A percentile compares a stretch with the other conserved stretches of the same genome.
Conservation (phyloP, 495 filamentous ascomycete genomes). For the Neurospora africana region DNA sequence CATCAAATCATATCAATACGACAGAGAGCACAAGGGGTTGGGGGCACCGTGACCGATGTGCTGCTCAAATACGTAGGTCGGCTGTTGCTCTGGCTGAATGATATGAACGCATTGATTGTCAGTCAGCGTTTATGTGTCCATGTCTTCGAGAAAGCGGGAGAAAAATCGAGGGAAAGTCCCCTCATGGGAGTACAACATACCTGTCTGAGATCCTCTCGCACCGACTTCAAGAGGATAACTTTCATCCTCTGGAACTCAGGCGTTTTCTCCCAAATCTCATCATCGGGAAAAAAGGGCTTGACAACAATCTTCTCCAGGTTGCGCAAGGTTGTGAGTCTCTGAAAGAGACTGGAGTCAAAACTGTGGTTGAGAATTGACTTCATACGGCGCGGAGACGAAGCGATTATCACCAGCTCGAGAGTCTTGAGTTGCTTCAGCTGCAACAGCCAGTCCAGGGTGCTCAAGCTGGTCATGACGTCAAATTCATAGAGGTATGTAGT, state of each 20-base stretch:
- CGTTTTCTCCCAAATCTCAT: neutral
- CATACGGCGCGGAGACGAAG: accelerated
- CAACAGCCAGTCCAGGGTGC: neutral
- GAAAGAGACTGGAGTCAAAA: neutral
- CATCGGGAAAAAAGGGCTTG: neutral
- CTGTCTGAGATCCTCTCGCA: neutral
- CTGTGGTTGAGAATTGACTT: accelerated
- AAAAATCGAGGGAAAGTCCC: neutral
- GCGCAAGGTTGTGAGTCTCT: neutral
- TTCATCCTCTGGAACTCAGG: neutral
- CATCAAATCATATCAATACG: neutral
- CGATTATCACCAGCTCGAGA: neutral
- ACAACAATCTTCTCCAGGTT: neutral
- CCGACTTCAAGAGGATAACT: neutral
- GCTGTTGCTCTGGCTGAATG: neutral
- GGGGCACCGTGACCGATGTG: neutral
- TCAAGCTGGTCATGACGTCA: neutral
- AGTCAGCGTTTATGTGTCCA: neutral
- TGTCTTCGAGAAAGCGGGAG: neutral
- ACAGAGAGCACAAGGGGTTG: neutral
- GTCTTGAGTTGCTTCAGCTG: neutral
- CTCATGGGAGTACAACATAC: neutral
- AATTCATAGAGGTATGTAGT: accelerated
- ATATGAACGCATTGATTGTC: neutral
- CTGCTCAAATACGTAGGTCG: neutral